Percentiles rank a stretch among this genome's conserved stretches.
Conservation (phyloP, 495 filamentous ascomycete species). For the Aspergillus biplanus region DNA sequence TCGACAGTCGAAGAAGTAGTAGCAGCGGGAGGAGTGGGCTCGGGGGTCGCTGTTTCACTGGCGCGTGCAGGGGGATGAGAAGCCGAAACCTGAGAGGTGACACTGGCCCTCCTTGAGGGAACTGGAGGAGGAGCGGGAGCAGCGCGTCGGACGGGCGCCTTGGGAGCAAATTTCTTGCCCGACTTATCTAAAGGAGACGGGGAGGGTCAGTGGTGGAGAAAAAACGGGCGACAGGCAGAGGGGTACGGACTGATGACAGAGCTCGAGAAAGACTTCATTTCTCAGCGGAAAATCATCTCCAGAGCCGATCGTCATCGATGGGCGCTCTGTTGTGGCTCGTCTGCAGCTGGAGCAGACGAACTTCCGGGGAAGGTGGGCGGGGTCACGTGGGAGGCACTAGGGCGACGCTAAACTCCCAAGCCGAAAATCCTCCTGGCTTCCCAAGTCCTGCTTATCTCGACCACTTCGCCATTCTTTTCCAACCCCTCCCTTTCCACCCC, state of each 20-base stretch:
- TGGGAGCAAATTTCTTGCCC: slow-evolving; percentile 59
- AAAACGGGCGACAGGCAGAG: not conserved
- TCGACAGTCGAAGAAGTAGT: slow-evolving; percentile 28
- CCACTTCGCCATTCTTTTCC: slow-evolving; percentile 28
- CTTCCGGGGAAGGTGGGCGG: slow-evolving; percentile 36
- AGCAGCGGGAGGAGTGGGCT: slow-evolving; percentile 25
- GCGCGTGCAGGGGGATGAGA: slow-evolving; percentile 36
- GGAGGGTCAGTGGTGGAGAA: slow-evolving; percentile 11
- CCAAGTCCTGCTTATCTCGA: slow-evolving; percentile 35
- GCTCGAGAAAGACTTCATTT: slow-evolving; percentile 59
- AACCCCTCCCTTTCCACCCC: slow-evolving; percentile 33
- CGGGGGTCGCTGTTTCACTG: slow-evolving; percentile 28
- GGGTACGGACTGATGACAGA: slow-evolving; percentile 58
- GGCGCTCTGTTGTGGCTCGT: slow-evolving; percentile 1
- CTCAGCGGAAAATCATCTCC: slow-evolving; percentile 31
- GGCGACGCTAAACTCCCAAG: slow-evolving; percentile 35
- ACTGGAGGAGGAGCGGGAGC: slow-evolving; percentile 35
- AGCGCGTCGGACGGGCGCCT: slow-evolving; percentile 52
- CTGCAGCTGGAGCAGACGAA: slow-evolving; percentile 22
- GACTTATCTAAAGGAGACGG: slow-evolving; percentile 49
- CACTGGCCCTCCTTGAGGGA: slow-evolving; percentile 44
- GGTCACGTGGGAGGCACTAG: slow-evolving; percentile 46
- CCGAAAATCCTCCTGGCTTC: slow-evolving; percentile 50
- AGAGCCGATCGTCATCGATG: slow-evolving; percentile 14
- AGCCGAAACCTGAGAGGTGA: slow-evolving; percentile 41